Evolutionary conservation across 1,284 basidiomycete species (phyloP).

Genomic region (Bjerkandera adusta): DNA sequence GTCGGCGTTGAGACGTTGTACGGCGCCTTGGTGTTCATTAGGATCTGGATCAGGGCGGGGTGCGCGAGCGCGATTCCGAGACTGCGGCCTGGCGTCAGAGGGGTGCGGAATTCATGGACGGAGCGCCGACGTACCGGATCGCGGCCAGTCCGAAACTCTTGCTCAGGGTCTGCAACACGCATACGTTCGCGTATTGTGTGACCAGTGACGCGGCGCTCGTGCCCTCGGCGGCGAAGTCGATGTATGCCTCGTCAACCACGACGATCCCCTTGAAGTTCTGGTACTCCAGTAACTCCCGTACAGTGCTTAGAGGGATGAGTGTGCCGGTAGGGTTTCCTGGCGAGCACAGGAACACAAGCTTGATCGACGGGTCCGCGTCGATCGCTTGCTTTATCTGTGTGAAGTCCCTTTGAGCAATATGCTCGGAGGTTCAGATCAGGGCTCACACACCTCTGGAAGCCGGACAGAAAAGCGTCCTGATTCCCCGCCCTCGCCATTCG

Average conservation of each 20-base stretch:
- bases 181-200: constrained; percentile 84
- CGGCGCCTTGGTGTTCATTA: constrained; percentile 96
- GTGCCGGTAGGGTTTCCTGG: constrained; percentile 98
- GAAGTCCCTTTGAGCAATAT: neutral
- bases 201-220: constrained; percentile 73
- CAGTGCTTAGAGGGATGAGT: constrained; percentile 69
- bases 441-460: constrained; percentile 70
- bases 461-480: constrained; percentile 76
- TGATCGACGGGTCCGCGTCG: constrained; percentile 71
- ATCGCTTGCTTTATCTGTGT: constrained; percentile 71
- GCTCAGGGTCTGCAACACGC: constrained; percentile 94
- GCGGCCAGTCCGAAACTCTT: constrained; percentile 97
- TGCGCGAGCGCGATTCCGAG: constrained; percentile 90
- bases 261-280: constrained; percentile 87
- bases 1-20: constrained; percentile 96
- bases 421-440: constrained; percentile 1
- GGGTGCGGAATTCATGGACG: neutral
- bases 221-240: constrained; percentile 80
- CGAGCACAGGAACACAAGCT: constrained; percentile 94
- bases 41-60: constrained; percentile 86
- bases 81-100: constrained; percentile 36
- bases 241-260: constrained; percentile 96
- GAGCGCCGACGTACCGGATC: constrained; percentile 68
- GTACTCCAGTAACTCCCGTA: constrained; percentile 79
- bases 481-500: constrained; percentile 64